These are phyloP conservation scores for Hyparrhenia diplandra DNA, from an alignment of 176 grass and related monocot genomes.

Conservation along the genomic window DNA sequence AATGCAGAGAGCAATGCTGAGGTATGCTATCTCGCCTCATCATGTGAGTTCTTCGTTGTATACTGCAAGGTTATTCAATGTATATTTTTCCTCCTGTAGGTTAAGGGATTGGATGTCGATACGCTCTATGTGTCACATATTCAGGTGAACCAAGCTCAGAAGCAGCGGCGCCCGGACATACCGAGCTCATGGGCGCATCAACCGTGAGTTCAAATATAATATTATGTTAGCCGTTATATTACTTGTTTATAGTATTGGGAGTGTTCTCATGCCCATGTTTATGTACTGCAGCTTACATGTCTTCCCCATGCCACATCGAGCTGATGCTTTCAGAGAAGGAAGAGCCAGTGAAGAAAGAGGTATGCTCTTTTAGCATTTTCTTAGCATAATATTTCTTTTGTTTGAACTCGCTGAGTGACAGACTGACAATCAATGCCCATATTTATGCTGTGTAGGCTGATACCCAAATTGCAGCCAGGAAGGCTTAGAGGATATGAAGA, in stretches of 20 bases:
- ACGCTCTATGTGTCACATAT: neutral
- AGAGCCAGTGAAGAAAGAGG: neutral
- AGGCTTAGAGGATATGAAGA: neutral
- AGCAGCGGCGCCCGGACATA: neutral
- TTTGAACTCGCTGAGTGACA: neutral
- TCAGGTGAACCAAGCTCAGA: neutral
- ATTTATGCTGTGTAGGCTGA: neutral
- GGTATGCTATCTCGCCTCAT: neutral
- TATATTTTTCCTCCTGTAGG: neutral
- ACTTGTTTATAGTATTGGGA: neutral
- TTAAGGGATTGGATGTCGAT: neutral
- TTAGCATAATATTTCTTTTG: neutral
- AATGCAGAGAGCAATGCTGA: neutral
- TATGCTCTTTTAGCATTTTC: neutral
- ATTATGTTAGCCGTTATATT: neutral
- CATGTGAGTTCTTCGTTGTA: neutral
- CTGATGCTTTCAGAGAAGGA: neutral
- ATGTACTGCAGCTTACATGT: neutral
- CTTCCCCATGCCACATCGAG: neutral
- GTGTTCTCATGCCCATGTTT: neutral
- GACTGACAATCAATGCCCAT: neutral
- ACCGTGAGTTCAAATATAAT: neutral
- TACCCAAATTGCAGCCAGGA: neutral
- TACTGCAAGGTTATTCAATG: neutral
- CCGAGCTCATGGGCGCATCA: neutral